Conservation (phyloP, 805 yeast genomes). For the Starmerella asiatica region DNA sequence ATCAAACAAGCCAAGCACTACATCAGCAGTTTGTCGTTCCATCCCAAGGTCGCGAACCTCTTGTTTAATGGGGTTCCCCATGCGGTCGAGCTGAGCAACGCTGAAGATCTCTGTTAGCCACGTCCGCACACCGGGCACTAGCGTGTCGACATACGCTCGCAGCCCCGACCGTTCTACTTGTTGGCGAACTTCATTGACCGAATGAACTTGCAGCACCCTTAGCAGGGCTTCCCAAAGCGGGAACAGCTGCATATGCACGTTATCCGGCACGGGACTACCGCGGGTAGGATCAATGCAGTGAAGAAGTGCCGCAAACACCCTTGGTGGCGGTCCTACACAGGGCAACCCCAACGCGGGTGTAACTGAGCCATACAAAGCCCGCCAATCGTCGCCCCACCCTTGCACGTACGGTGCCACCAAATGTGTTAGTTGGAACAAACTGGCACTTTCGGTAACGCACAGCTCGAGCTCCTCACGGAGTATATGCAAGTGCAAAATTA, state of each 20-base stretch:
- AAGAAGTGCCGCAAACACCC: not conserved
- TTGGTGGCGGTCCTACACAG: not conserved
- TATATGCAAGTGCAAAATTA: slow-evolving; percentile 57
- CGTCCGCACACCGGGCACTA: slow-evolving; percentile 30
- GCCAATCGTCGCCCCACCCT: slow-evolving; percentile 76
- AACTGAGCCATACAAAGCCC: too few relatives aligned
- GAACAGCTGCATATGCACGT: too few relatives aligned
- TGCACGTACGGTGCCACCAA: slow-evolving; percentile 42
- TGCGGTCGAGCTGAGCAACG: slow-evolving; percentile 2
- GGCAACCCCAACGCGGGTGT: too few relatives aligned
- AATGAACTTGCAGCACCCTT: too few relatives aligned
- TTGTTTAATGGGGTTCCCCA: not conserved
- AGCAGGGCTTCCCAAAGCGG: too few relatives aligned
- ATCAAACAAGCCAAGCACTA: slow-evolving; percentile 42
- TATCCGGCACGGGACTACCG: too few relatives aligned
- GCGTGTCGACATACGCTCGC: not conserved
- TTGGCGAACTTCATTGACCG: too few relatives aligned
- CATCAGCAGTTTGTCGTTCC: not conserved
- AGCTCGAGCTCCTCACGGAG: slow-evolving; percentile 62
- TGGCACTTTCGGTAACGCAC: too few relatives aligned
- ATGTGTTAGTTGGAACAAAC: too few relatives aligned
- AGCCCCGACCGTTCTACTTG: too few relatives aligned
- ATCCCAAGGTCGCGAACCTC: not conserved
- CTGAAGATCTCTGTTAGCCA: slow-evolving; percentile 41
- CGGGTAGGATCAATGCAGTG: not conserved